These are phyloP conservation scores for Candida mattraensis DNA, from an alignment of 805 yeast species.

Conservation along the genomic window DNA sequence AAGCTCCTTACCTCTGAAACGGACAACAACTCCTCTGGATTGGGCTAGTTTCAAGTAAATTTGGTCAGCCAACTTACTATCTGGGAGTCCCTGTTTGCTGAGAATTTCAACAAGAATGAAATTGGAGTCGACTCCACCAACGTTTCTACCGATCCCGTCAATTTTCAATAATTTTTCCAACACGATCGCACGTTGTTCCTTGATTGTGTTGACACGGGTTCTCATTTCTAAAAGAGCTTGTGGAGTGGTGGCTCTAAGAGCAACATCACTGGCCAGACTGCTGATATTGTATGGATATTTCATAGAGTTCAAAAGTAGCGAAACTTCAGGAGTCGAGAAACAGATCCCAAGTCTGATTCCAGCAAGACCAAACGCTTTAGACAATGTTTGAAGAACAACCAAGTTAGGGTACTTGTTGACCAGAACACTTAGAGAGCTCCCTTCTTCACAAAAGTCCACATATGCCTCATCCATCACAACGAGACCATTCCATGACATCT, in stretches of 20 bases:
- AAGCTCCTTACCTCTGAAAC: conserved; percentile 87
- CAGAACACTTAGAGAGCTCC: conserved; percentile 70
- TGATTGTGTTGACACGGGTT: conserved; percentile 47
- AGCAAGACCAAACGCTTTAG: conserved; percentile 95
- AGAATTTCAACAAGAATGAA: conserved; percentile 75
- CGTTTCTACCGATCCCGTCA: conserved; percentile 65
- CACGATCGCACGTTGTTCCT: conserved; percentile 54
- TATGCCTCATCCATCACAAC: conserved; percentile 94
- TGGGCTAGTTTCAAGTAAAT: conserved; percentile 73
- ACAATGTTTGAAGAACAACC: conserved; percentile 86
- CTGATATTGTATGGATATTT: conserved; percentile 97
- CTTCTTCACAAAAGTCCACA: conserved; percentile 73
- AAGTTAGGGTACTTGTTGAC: conserved; percentile 82
- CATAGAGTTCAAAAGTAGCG: conserved; percentile 77
- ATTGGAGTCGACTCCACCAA: conserved; percentile 87
- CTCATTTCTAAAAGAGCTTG: conserved; percentile 63
- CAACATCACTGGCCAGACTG: conserved; percentile 72
- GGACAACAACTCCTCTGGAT: conserved; percentile 73
- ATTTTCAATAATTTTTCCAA: conserved; percentile 53
- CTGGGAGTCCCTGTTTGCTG: conserved; percentile 60
- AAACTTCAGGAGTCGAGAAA: conserved; percentile 57
- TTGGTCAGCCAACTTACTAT: conserved; percentile 61
- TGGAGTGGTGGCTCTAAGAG: conserved; percentile 64
- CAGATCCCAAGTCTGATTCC: conserved; percentile 90
- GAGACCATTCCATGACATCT: conserved; percentile 65